Percentiles rank a stretch among this genome's conserved stretches.
Evolutionary conservation across 441 rosid species (phyloP).

Genomic region (Pelargonium myrrhifolium): DNA sequence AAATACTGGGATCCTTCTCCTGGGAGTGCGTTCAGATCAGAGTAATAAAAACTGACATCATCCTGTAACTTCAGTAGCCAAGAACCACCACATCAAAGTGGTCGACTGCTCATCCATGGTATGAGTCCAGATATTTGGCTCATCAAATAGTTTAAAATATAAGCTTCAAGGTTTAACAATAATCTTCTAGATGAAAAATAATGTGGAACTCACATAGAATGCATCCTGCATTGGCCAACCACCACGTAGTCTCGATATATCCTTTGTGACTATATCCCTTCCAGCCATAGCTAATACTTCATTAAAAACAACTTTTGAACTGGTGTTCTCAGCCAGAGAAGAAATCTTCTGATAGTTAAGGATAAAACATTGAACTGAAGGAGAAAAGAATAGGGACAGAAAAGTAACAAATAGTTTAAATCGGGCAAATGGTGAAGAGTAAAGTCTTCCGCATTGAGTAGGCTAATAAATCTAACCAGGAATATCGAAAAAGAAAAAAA

Average conservation of each 20-base stretch:
- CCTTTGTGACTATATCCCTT: slow-evolving; percentile 87
- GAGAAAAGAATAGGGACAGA: slow-evolving; percentile 13
- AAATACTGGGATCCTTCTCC: background rate
- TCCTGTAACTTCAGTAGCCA: background rate
- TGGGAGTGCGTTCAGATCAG: background rate
- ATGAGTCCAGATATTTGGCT: background rate
- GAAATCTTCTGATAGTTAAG: slow-evolving; percentile 64
- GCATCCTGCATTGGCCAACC: slow-evolving; percentile 99
- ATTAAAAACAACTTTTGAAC: slow-evolving; percentile 64
- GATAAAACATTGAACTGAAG: slow-evolving; percentile 20
- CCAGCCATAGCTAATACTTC: slow-evolving; percentile 88
- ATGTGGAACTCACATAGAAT: slow-evolving; percentile 61
- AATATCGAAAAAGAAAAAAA: slow-evolving; percentile 16
- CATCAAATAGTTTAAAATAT: background rate
- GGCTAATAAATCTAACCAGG: slow-evolving; percentile 13
- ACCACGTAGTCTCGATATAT: slow-evolving; percentile 93
- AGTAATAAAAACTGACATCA: background rate
- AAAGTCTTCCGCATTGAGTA: slow-evolving; percentile 15
- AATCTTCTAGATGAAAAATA: slow-evolving; percentile 13
- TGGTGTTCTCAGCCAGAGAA: slow-evolving; percentile 80
- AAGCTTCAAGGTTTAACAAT: slow-evolving; percentile 3
- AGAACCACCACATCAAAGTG: background rate
- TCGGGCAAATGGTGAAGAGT: slow-evolving; percentile 13
- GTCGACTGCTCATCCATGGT: background rate
- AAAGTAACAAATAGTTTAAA: slow-evolving; percentile 10